phyloP scores from a whole-genome alignment of 495 filamentous ascomycete genomes.

The Talaromyces nanjingensis region DNA sequence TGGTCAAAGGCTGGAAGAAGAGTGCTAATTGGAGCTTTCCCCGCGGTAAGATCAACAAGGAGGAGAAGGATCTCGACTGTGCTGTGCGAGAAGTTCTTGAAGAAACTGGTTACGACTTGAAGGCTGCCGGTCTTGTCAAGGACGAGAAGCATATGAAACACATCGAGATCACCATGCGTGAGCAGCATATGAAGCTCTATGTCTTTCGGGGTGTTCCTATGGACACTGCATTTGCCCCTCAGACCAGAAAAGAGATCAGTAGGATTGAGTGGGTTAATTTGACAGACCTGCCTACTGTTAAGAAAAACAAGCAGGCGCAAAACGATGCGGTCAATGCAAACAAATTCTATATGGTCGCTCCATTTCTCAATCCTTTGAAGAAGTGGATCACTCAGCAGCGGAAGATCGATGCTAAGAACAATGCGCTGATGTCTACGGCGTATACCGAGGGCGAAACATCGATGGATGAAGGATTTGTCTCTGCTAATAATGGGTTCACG shows the following conservation, averaged over 20 bases:
- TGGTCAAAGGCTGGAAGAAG: slow-evolving; percentile 98
- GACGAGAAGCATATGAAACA: slow-evolving; percentile 62
- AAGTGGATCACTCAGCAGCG: slow-evolving; percentile 85
- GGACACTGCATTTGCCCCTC: slow-evolving; percentile 79
- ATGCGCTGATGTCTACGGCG: slow-evolving; percentile 13
- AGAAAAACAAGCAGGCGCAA: slow-evolving; percentile 50
- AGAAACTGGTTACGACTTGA: slow-evolving; percentile 86
- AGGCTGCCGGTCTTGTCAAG: slow-evolving; percentile 60
- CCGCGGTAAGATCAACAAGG: slow-evolving; percentile 92
- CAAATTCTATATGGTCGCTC: slow-evolving; percentile 97
- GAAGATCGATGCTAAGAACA: slow-evolving; percentile 49
- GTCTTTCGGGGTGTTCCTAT: slow-evolving; percentile 81
- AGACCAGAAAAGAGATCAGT: slow-evolving; percentile 94
- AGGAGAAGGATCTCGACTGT: slow-evolving; percentile 86
- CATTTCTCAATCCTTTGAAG: slow-evolving; percentile 78
- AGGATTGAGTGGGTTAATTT: slow-evolving; percentile 90
- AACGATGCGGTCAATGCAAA: slow-evolving; percentile 58
- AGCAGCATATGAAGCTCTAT: slow-evolving; percentile 87
- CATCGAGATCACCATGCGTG: slow-evolving; percentile 81
- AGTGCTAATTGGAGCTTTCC: slow-evolving; percentile 95
- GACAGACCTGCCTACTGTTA: slow-evolving; percentile 76
- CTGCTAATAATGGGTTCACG: slow-evolving; percentile 12
- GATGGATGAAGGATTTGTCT: slow-evolving; percentile 26
- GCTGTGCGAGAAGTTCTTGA: slow-evolving; percentile 91
- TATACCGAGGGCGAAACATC: slow-evolving; percentile 29